phyloP scores from a whole-genome alignment of 2,329 filamentous ascomycete genomes.

The Cytospora leucostoma region DNA sequence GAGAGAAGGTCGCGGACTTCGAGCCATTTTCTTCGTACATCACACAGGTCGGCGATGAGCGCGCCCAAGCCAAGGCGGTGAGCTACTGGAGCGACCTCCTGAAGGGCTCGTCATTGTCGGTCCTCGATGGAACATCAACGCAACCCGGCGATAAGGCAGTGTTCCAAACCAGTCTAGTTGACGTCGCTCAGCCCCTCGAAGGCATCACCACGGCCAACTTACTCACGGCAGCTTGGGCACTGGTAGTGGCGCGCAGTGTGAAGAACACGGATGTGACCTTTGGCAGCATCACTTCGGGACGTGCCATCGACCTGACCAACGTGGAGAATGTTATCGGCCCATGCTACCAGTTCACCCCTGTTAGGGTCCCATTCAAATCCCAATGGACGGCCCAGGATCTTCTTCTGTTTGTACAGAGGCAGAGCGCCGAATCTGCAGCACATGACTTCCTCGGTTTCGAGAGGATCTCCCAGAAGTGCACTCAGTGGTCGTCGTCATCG shows the following conservation, averaged over 20 bases:
- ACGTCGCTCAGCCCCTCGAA: slow-evolving; percentile 34
- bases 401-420: slow-evolving; percentile 37
- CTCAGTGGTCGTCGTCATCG: slow-evolving; percentile 39
- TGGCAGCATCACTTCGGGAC: slow-evolving; percentile 45
- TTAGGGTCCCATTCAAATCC: slow-evolving; percentile 42
- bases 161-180: slow-evolving; percentile 28
- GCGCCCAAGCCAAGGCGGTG: slow-evolving; percentile 36
- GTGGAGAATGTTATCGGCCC: slow-evolving; percentile 46
- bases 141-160: slow-evolving; percentile 21
- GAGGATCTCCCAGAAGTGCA: slow-evolving; percentile 39
- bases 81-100: slow-evolving; percentile 47
- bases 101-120: slow-evolving; percentile 38
- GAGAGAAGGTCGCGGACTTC: slow-evolving; percentile 31
- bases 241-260: slow-evolving; percentile 42
- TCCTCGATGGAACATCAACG: slow-evolving; percentile 30
- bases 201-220: slow-evolving; percentile 46
- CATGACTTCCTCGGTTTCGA: slow-evolving; percentile 40
- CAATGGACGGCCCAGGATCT: slow-evolving; percentile 39
- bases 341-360: slow-evolving; percentile 47
- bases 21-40: slow-evolving; percentile 44
- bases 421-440: slow-evolving; percentile 35
- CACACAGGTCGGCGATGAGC: slow-evolving; percentile 31
- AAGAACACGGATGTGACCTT: slow-evolving; percentile 42
- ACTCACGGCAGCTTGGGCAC: slow-evolving; percentile 46
- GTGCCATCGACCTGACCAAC: slow-evolving; percentile 40